phyloP scores from a whole-genome alignment of 75 land plant species.

The Pinus taeda region DNA sequence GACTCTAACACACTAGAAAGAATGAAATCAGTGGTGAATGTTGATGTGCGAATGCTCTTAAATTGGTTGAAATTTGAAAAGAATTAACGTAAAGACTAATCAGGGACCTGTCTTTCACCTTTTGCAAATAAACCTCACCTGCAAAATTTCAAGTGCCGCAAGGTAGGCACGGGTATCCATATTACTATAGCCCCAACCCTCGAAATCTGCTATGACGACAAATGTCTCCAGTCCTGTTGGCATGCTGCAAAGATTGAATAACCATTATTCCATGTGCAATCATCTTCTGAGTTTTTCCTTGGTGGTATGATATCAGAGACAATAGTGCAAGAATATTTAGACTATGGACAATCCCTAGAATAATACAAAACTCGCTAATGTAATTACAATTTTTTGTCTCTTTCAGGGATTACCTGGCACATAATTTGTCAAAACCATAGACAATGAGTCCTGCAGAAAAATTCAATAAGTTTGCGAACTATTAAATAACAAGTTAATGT shows the following conservation, averaged over 20 bases:
- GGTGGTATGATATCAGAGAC: neutral
- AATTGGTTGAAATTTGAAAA: neutral
- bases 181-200: conserved; percentile 28
- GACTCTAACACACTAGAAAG: neutral
- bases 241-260: neutral
- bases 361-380: neutral
- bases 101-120: neutral
- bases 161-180: conserved; percentile 28
- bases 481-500: neutral
- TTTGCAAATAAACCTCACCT: conserved; percentile 23
- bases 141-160: conserved; percentile 24
- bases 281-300: neutral
- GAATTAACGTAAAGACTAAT: neutral
- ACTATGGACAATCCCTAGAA: neutral
- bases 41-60: neutral
- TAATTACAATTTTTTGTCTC: conserved; percentile 5
- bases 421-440: conserved; percentile 27
- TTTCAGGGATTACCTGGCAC: conserved; percentile 21
- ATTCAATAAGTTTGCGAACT: neutral
- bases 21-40: neutral
- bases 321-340: neutral
- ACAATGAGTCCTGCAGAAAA: conserved; percentile 17
- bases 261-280: neutral
- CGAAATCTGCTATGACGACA: conserved; percentile 28
- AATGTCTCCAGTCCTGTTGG: conserved; percentile 26